Percentiles rank a stretch among this genome's conserved stretches.
phyloP scores from a whole-genome alignment of 2,329 filamentous ascomycete genomes.

The Colletotrichum tropicicola region DNA sequence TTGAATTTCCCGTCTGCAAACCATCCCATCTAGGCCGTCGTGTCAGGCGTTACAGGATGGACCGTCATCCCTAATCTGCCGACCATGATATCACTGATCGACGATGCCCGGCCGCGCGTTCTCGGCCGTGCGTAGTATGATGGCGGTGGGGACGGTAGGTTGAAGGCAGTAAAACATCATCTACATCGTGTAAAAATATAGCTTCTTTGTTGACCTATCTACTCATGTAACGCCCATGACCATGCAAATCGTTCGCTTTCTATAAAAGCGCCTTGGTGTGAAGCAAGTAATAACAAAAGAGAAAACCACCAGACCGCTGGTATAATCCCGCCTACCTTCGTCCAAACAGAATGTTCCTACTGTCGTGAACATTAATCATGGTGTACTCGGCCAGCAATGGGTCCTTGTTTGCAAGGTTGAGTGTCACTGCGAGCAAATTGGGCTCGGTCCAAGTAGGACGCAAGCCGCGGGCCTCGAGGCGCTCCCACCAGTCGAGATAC shows the following conservation, averaged over 20 bases:
- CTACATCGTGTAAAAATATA: background rate
- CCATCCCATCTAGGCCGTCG: too few species aligned
- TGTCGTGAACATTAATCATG: slow-evolving; percentile 34
- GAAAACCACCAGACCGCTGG: background rate
- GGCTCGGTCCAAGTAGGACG: slow-evolving; percentile 37
- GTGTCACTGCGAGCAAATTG: slow-evolving; percentile 33
- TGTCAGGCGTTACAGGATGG: too few species aligned
- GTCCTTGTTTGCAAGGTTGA: slow-evolving; percentile 26
- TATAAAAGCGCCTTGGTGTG: background rate
- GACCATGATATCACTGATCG: too few species aligned
- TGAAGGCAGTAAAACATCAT: background rate
- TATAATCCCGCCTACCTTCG: background rate
- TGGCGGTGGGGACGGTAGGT: background rate
- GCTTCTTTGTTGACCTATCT: background rate
- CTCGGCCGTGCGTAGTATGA: too few species aligned
- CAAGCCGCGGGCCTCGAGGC: slow-evolving; percentile 33
- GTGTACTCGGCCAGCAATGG: slow-evolving; percentile 35
- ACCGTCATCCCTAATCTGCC: too few species aligned
- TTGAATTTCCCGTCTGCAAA: too few species aligned
- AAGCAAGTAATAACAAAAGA: background rate
- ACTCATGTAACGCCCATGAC: background rate
- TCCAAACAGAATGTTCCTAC: slow-evolving; percentile 22
- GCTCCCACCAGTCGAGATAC: slow-evolving; percentile 35
- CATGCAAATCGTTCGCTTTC: background rate
- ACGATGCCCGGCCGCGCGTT: too few species aligned